Evolutionary conservation across 129 eudicot species (phyloP).

Genomic region (sunflower (Helianthus annuus)): HanXRQr2.0-SUNRISE NC_035437.2:125337202-125337701

Average conservation of each 20-base stretch:
- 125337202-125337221: slow-evolving; percentile 49
- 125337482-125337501: slow-evolving; percentile 7
- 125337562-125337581: background rate
- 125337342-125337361: slow-evolving; percentile 95
- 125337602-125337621: slow-evolving; percentile 81
- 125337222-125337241: slow-evolving; percentile 93
- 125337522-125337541: slow-evolving; percentile 13
- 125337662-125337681: slow-evolving; percentile 94
- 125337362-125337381: slow-evolving; percentile 98
- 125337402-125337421: background rate
- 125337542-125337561: background rate
- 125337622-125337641: slow-evolving; percentile 94
- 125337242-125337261: slow-evolving; percentile 96
- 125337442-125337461: background rate
- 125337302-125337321: slow-evolving; percentile 96
- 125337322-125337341: slow-evolving; percentile 85
- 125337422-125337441: background rate
- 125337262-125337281: slow-evolving; percentile 89
- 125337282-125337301: slow-evolving; percentile 94
- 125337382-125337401: slow-evolving; percentile 45
- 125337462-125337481: slow-evolving; percentile 1
- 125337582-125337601: slow-evolving; percentile 52
- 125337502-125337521: slow-evolving; percentile 10
- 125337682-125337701: slow-evolving; percentile 98
- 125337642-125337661: slow-evolving; percentile 96